phyloP scores from a whole-genome alignment of 192 early-diverging fungal species.

The Umbelopsis vinacea region DNA sequence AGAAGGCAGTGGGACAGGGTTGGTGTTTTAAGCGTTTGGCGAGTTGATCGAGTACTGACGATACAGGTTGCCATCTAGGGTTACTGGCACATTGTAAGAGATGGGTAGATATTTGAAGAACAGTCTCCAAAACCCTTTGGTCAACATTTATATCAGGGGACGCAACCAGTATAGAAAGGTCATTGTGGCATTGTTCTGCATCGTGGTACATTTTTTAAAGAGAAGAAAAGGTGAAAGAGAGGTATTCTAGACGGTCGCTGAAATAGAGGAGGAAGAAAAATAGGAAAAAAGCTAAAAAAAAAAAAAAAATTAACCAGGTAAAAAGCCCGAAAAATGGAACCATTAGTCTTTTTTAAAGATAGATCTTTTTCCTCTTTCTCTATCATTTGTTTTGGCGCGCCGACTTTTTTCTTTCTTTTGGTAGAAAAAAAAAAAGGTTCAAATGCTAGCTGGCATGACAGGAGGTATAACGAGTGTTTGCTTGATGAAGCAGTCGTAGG shows the following conservation, averaged over 20 bases:
- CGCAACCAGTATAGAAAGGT: not conserved
- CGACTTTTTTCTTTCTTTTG: not conserved
- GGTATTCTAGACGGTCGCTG: not conserved
- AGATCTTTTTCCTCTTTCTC: too few relatives aligned
- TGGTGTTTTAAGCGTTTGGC: slow-evolving; percentile 1
- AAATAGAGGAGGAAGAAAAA: not conserved
- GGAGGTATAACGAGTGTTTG: slow-evolving; percentile 1
- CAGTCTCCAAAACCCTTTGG: not conserved
- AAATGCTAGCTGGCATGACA: not conserved
- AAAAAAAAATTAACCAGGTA: too few relatives aligned
- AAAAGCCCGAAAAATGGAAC: not conserved
- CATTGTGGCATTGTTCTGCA: not conserved
- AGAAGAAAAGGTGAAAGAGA: not conserved
- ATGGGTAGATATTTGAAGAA: not conserved
- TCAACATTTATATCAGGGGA: not conserved
- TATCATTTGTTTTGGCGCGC: not conserved
- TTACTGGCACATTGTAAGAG: not conserved
- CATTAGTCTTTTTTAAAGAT: not conserved
- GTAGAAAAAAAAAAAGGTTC: too few relatives aligned
- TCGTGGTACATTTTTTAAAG: slow-evolving; percentile 7
- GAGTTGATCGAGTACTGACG: not conserved
- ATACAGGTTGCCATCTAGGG: not conserved
- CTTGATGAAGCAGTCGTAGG: not conserved
- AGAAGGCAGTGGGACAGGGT: not conserved
- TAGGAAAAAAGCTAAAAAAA: not conserved